A percentile compares a stretch with the other conserved stretches of the same genome.
Conservation (phyloP, 2,329 filamentous ascomycete genomes). For the Exophiala dermatitidis region DNA sequence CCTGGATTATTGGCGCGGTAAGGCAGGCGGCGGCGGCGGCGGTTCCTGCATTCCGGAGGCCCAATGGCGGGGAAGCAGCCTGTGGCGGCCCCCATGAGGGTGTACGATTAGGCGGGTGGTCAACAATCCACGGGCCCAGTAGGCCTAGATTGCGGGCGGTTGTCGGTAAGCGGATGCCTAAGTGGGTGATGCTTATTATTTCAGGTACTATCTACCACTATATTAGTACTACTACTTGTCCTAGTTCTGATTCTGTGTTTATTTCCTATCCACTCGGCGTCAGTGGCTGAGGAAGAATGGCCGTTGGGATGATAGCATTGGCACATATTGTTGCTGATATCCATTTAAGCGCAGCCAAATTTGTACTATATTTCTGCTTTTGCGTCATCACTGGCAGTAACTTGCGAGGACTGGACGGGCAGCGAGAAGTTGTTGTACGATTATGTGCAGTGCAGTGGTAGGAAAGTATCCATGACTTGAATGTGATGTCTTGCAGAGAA, state of each 20-base stretch:
- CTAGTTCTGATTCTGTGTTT: background rate
- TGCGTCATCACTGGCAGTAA: background rate
- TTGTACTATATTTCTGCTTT: background rate
- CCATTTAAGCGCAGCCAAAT: background rate
- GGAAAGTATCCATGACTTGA: too few relatives aligned
- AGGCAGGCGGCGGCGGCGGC: background rate
- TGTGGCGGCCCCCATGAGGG: background rate
- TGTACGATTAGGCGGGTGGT: constrained; percentile 1
- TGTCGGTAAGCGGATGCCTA: background rate
- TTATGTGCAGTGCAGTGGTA: too few relatives aligned
- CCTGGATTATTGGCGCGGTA: background rate
- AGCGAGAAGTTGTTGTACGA: too few relatives aligned
- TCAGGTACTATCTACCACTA: background rate
- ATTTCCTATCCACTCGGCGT: background rate
- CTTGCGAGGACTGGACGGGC: too few relatives aligned
- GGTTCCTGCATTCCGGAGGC: constrained; percentile 15
- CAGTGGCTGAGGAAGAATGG: background rate
- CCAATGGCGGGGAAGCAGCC: constrained; percentile 10
- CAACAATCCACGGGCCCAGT: background rate
- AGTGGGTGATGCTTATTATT: background rate
- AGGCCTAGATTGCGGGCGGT: background rate
- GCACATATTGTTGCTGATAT: background rate
- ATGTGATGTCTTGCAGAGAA: too few relatives aligned
- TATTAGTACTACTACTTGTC: background rate
- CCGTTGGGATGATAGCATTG: background rate